Evolutionary conservation across 495 filamentous ascomycete species (phyloP).

Genomic region (Penicillium robsamsonii): DNA sequence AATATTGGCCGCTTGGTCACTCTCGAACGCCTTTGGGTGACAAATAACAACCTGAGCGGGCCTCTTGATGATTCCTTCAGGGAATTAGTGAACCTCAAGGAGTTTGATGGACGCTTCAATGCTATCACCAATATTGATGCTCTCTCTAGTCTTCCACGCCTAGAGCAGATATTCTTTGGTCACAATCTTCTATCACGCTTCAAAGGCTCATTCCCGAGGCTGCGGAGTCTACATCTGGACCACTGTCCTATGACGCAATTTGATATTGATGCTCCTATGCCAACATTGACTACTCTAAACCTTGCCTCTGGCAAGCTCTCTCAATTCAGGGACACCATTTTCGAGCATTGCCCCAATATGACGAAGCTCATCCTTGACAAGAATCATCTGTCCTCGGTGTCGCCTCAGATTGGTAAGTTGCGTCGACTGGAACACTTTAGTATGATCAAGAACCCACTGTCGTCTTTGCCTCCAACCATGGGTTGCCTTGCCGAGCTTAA

Average conservation of each 20-base stretch:
- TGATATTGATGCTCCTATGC: slow-evolving; percentile 71
- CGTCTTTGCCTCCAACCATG: slow-evolving; percentile 77
- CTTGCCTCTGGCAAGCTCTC: slow-evolving; percentile 84
- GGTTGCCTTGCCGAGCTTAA: slow-evolving; percentile 80
- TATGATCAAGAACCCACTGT: slow-evolving; percentile 85
- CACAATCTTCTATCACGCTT: slow-evolving; percentile 91
- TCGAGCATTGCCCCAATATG: slow-evolving; percentile 81
- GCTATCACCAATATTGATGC: slow-evolving; percentile 80
- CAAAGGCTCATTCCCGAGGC: slow-evolving; percentile 76
- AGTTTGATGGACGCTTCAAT: slow-evolving; percentile 94
- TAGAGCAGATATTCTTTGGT: slow-evolving; percentile 83
- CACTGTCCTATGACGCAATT: slow-evolving; percentile 93
- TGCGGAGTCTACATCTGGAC: slow-evolving; percentile 81
- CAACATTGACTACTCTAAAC: slow-evolving; percentile 80
- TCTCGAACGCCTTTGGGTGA: slow-evolving; percentile 88
- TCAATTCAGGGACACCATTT: slow-evolving; percentile 77
- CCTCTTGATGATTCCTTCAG: slow-evolving; percentile 67
- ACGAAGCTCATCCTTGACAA: slow-evolving; percentile 86
- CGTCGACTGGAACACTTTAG: slow-evolving; percentile 86
- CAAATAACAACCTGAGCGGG: slow-evolving; percentile 84
- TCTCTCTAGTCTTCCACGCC: slow-evolving; percentile 72
- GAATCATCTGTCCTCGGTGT: slow-evolving; percentile 91
- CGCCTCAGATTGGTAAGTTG: slow-evolving; percentile 77
- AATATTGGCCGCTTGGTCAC: slow-evolving; percentile 73
- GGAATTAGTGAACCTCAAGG: slow-evolving; percentile 72